A percentile compares a stretch with the other conserved stretches of the same genome.
Conservation (phyloP, 495 filamentous ascomycete species). For the Penicillium taxi region DNA sequence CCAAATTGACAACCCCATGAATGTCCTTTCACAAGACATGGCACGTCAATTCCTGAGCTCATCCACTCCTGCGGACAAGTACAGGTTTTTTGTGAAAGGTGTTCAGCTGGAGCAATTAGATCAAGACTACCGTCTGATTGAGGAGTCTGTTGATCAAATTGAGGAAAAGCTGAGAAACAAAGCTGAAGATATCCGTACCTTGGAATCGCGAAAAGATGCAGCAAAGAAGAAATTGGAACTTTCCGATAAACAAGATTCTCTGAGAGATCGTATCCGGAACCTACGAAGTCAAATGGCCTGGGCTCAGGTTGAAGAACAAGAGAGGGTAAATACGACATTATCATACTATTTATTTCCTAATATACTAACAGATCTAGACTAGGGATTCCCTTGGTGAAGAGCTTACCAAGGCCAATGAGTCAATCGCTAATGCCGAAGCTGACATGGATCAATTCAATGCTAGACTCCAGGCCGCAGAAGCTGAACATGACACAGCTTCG, state of each 20-base stretch:
- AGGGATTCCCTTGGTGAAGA: conserved; percentile 26
- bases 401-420: conserved; percentile 27
- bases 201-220: conserved; percentile 39
- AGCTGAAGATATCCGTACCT: conserved; percentile 39
- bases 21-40: conserved; percentile 93
- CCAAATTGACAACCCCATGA: conserved; percentile 96
- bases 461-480: conserved; percentile 37
- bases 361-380: conserved; percentile 23
- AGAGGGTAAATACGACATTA: conserved; percentile 35
- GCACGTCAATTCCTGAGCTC: conserved; percentile 87
- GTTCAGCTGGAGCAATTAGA: conserved; percentile 90
- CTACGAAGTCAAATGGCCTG: conserved; percentile 59
- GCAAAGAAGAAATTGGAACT: conserved; percentile 47
- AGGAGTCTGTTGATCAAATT: conserved; percentile 60
- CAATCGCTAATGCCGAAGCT: conserved; percentile 36
- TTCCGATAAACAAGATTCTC: conserved; percentile 48
- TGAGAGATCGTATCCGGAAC: conserved; percentile 44
- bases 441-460: conserved; percentile 32
- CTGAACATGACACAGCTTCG: conserved; percentile 43
- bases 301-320: conserved; percentile 59
- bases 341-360: no score
- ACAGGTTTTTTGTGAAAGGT: conserved; percentile 93
- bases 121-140: conserved; percentile 78
- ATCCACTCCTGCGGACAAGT: conserved; percentile 75
- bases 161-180: conserved; percentile 47